Conservation (phyloP, 106 monocot genomes). For the Narthecium ossifragum region DNA sequence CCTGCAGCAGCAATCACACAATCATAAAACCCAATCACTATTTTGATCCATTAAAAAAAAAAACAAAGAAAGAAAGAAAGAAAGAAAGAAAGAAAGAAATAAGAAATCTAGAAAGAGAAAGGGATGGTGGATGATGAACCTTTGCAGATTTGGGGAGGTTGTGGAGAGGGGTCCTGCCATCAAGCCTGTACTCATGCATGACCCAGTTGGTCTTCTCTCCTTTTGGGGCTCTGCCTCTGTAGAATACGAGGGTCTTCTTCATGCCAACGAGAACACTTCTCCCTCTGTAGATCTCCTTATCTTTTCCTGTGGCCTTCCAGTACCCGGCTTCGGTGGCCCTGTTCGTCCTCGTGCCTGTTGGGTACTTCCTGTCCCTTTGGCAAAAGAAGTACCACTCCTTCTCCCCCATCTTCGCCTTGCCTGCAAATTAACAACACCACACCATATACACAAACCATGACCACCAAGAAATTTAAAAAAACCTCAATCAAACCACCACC, state of each 20-base stretch:
- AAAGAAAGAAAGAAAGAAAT: not conserved
- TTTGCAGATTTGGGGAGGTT: constrained; percentile 29
- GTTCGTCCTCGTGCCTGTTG: constrained; percentile 66
- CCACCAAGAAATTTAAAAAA: not conserved
- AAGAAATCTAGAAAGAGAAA: not conserved
- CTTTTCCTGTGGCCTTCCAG: constrained; percentile 93
- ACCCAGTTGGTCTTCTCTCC: constrained; percentile 85
- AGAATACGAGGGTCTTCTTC: constrained; percentile 93
- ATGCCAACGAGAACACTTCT: constrained; percentile 46
- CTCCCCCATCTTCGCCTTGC: constrained; percentile 60
- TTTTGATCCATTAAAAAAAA: not conserved
- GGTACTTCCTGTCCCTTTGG: constrained; percentile 63
- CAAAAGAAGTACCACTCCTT: constrained; percentile 66
- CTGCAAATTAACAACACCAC: constrained; percentile 21
- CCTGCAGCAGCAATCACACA: constrained; percentile 32
- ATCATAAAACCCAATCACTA: not conserved
- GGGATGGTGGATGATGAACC: constrained; percentile 8
- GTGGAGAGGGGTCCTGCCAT: constrained; percentile 29
- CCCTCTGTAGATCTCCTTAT: constrained; percentile 62
- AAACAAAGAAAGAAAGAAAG: not conserved
- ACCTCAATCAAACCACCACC: not conserved
- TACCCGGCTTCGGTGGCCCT: constrained; percentile 67
- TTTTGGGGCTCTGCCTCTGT: constrained; percentile 62
- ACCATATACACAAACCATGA: not conserved
- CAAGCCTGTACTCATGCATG: constrained; percentile 82